phyloP scores from a whole-genome alignment of 805 yeast species.

The Saccharomycopsis sp. region DNA sequence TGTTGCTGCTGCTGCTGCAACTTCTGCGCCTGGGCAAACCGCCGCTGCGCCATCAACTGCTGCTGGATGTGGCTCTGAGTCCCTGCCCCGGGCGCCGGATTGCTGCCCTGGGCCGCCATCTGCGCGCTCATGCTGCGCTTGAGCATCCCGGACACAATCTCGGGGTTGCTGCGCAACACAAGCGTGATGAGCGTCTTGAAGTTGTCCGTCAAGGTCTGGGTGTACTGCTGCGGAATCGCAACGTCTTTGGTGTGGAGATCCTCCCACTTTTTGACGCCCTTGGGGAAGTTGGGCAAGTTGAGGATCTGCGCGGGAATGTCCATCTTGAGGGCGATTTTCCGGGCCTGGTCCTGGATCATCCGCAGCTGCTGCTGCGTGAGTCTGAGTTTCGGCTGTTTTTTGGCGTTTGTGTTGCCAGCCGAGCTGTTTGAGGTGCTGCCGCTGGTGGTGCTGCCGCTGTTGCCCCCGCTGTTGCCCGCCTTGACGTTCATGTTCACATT shows the following conservation, averaged over 20 bases:
- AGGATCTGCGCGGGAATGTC: constrained; percentile 49
- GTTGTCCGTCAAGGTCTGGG: constrained; percentile 6
- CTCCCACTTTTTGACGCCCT: constrained; percentile 57
- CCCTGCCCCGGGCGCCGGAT: too few species aligned
- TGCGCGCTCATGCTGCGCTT: background rate
- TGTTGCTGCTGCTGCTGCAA: background rate
- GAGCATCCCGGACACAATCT: background rate
- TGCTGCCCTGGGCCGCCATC: background rate
- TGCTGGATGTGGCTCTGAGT: too few species aligned
- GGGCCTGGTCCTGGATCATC: constrained; percentile 15
- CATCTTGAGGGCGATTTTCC: constrained; percentile 21
- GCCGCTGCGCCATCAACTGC: background rate
- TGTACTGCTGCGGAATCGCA: constrained; percentile 39
- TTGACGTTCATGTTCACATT: background rate
- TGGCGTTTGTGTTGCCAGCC: constrained; percentile 1
- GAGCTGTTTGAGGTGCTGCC: constrained; percentile 6
- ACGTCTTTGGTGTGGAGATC: constrained; percentile 51
- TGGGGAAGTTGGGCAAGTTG: constrained; percentile 56
- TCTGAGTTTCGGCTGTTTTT: constrained; percentile 2
- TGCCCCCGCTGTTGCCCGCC: constrained; percentile 6
- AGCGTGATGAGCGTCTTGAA: constrained; percentile 11
- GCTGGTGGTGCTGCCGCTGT: constrained; percentile 19
- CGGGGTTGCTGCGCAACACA: constrained; percentile 11
- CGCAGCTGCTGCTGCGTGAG: constrained; percentile 15
- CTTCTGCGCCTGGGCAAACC: background rate